These are phyloP conservation scores for Coprinellus micaceus DNA, from an alignment of 768 basidiomycete genomes.

Conservation along the genomic window DNA sequence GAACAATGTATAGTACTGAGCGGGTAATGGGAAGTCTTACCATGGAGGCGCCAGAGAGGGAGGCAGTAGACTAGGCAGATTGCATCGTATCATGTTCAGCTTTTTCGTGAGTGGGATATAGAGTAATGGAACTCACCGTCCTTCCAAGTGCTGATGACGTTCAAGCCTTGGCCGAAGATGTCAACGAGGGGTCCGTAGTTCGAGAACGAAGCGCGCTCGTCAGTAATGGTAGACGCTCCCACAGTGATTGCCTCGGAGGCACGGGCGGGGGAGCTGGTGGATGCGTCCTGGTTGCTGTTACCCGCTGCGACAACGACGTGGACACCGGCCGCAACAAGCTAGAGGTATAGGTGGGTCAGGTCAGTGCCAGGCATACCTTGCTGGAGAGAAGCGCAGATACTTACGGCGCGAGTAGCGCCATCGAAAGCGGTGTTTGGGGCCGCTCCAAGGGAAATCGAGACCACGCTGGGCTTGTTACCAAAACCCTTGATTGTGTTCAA, in stretches of 20 bases:
- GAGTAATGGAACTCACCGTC: too few relatives aligned
- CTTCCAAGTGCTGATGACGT: conserved; percentile 9
- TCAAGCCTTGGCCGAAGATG: conserved; percentile 29
- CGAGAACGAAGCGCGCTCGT: conserved; percentile 27
- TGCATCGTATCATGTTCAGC: too few relatives aligned
- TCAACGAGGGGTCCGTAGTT: conserved; percentile 31
- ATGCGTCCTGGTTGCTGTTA: conserved; percentile 25
- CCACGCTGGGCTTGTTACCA: conserved; percentile 27
- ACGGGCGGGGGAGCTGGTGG: conserved; percentile 24
- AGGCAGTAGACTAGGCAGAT: conserved; percentile 20
- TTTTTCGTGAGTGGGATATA: too few relatives aligned
- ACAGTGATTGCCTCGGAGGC: conserved; percentile 28
- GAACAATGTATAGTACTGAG: too few relatives aligned
- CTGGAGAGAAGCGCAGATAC: too few relatives aligned
- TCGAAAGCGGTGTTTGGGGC: conserved; percentile 22
- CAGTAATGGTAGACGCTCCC: conserved; percentile 26
- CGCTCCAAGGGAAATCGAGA: conserved; percentile 33
- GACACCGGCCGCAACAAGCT: conserved; percentile 25
- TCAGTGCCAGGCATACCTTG: conserved; percentile 15
- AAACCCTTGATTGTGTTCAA: conserved; percentile 11
- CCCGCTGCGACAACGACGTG: conserved; percentile 32
- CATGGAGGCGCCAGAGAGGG: conserved; percentile 27
- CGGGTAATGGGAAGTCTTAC: conserved; percentile 30
- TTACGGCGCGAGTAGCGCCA: conserved; percentile 27
- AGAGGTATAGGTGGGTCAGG: neutral